Evolutionary conservation across 148 eudicot genomes (phyloP).

Genomic region (Selenicereus undatus): DNA sequence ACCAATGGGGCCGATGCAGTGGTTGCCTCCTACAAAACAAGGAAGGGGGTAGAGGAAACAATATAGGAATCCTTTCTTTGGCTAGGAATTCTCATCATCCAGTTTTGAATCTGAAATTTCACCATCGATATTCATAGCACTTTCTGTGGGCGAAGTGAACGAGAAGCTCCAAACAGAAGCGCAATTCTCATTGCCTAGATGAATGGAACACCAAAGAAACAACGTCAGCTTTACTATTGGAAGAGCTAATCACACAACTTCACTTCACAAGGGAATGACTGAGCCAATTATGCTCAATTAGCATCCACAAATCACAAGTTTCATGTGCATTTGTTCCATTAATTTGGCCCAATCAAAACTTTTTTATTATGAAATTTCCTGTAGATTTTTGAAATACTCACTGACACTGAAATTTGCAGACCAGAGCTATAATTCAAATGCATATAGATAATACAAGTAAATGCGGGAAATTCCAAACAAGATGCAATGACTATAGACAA

Average conservation of each 20-base stretch:
- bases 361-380: too few relatives aligned
- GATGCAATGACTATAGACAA: too few relatives aligned
- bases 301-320: background rate
- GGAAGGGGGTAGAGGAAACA: background rate
- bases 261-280: background rate
- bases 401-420: too few relatives aligned
- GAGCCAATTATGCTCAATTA: background rate
- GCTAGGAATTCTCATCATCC: conserved; percentile 23
- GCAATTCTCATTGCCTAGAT: conserved; percentile 73
- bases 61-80: background rate
- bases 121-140: conserved; percentile 25
- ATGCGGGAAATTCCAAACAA: too few relatives aligned
- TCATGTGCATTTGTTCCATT: background rate
- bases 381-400: too few relatives aligned
- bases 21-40: background rate
- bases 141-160: conserved; percentile 30
- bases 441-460: too few relatives aligned
- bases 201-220: background rate
- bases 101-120: conserved; percentile 30
- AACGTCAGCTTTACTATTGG: background rate
- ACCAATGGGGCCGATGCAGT: too few relatives aligned
- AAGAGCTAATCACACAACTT: background rate
- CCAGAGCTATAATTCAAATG: too few relatives aligned
- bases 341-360: background rate
- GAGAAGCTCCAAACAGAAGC: conserved; percentile 75